A percentile compares a stretch with the other conserved stretches of the same genome.
These are phyloP conservation scores for Acmispon strigosus DNA, from an alignment of 306 rosid genomes.

Conservation along the genomic window DNA sequence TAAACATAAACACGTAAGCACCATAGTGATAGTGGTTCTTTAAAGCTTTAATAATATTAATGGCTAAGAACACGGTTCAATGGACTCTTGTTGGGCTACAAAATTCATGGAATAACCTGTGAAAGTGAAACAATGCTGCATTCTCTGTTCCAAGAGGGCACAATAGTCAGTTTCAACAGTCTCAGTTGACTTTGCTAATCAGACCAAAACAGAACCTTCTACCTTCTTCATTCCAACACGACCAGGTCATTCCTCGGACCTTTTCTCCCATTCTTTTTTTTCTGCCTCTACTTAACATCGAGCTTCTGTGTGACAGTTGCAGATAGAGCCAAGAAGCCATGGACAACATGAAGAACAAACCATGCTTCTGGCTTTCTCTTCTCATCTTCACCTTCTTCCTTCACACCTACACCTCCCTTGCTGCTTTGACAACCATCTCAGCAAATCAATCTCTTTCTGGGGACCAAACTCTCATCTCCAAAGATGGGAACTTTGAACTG, in stretches of 20 bases:
- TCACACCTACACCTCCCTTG: constrained; percentile 20
- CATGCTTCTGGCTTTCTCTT: constrained; percentile 12
- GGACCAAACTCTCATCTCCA: constrained; percentile 51
- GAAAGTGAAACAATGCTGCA: background rate
- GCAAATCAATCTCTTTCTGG: constrained; percentile 49
- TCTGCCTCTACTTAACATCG: background rate
- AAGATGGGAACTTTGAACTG: constrained; percentile 32
- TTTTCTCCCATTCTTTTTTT: background rate
- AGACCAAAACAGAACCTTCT: background rate
- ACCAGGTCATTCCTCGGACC: constrained; percentile 15
- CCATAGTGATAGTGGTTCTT: background rate
- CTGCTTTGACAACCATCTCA: constrained; percentile 36
- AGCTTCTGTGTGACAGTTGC: background rate
- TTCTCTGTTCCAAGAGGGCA: background rate
- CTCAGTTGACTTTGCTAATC: background rate
- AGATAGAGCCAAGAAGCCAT: constrained; percentile 17
- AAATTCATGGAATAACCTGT: background rate
- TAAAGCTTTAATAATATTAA: background rate
- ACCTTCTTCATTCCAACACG: background rate
- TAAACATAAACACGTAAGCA: background rate
- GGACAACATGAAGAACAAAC: constrained; percentile 15
- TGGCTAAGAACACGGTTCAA: background rate
- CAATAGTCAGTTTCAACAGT: background rate
- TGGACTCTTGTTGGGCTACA: no score
- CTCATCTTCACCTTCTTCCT: constrained; percentile 20